Percentiles rank a stretch among this genome's conserved stretches.
phyloP scores from a whole-genome alignment of 2,329 filamentous ascomycete genomes.

The Colletotrichum australisinense region DNA sequence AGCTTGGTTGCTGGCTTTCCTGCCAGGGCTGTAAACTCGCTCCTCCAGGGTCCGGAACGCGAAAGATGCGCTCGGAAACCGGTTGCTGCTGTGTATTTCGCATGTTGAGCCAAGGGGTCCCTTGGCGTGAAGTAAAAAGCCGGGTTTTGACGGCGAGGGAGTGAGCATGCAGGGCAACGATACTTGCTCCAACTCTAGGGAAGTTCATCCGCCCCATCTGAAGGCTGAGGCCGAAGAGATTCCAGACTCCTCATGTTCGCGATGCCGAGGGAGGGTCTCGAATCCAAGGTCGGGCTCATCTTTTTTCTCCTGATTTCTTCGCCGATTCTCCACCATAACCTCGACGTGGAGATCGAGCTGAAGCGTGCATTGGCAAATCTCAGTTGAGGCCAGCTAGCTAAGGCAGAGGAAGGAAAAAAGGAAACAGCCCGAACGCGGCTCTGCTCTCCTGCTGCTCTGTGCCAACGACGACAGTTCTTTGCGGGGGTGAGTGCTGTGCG shows the following conservation, averaged over 20 bases:
- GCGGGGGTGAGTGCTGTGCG: not conserved
- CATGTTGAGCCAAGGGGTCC: not conserved
- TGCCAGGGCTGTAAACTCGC: not conserved
- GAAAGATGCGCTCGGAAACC: not conserved
- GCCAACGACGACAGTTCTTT: not conserved
- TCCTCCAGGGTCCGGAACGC: not conserved
- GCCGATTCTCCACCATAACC: not conserved
- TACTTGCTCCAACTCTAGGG: too few relatives aligned
- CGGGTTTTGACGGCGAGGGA: not conserved
- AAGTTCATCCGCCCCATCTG: not conserved
- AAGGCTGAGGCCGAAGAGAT: not conserved
- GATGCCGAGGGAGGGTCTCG: not conserved
- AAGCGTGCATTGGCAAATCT: not conserved
- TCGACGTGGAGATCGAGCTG: not conserved
- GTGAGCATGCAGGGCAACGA: not conserved
- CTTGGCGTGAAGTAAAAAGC: not conserved
- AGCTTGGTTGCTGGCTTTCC: not conserved
- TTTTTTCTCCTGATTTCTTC: not conserved
- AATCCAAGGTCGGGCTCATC: not conserved
- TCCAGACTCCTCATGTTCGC: not conserved
- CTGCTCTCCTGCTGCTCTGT: not conserved
- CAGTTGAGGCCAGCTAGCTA: not conserved
- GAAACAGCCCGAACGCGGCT: not conserved
- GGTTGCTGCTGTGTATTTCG: not conserved
- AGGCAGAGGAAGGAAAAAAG: not conserved